Base-by-base conservation (phyloP, 2,329 filamentous ascomycete species). In the Leptographium galeiforme region DNA sequence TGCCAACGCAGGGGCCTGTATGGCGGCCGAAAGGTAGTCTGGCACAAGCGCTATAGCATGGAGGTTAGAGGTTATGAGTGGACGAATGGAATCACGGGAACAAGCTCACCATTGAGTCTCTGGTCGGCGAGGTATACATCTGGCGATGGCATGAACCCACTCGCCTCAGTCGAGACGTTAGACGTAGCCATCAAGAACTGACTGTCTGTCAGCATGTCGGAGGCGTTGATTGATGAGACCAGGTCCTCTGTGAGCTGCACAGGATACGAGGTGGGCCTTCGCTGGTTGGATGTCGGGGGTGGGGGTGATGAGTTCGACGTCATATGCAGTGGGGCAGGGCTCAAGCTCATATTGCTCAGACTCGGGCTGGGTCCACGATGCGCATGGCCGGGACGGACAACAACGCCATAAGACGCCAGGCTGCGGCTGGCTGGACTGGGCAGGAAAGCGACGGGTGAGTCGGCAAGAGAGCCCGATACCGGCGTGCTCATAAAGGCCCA, bases 381-480 rank as follows among this genome's bases (percentile, higher is more conserved):
- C 59, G 62, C 63, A 16, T 62, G 59, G 43, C 48, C 54, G 8
- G 19, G 33, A 11, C 11, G 55, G 57, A 70, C 68, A 48, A 78
- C 63, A 45, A 78, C 63, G 13, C 68, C 69, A 63, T 72, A 79
- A 25, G 76, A 75, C 40, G 69, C 70, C 58, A 79, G 62, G 55
- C 76, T 78, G 14, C 71, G 69, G 58, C 70, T 75, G 12, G 70
- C 70, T 6, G 77, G 76, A 57, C 76, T 77, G 32, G 72, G 69
- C 18, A 74, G 64, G 56, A 77, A 73, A 18, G 68, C 70, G 11
- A 70, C 64, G 2, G 58, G 57, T 0, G 71, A 72, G 0, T 64
- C 68, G 0, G 69, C 59, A 4, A 61, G 65, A 16, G 68, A 68
- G 33, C 61, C 63, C 53, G 63, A 59, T 48, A 63, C 63, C 36